Evolutionary conservation across 192 early-diverging fungal species (phyloP).

Genomic region (Coemansia sp.): DNA sequence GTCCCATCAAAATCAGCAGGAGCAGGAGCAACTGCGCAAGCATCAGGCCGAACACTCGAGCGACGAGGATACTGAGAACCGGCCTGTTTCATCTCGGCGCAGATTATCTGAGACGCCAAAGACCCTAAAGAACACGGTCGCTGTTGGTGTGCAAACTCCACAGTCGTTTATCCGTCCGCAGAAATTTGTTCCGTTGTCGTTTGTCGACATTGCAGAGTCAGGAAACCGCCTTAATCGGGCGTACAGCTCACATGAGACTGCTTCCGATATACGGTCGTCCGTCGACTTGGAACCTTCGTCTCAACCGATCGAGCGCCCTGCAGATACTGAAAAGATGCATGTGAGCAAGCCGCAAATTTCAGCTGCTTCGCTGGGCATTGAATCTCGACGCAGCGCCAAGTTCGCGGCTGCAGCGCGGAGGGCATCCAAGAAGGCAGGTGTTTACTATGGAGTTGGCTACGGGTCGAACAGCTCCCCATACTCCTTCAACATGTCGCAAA

Average conservation of each 20-base stretch:
- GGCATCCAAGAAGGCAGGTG: constrained; percentile 8
- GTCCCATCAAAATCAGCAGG: neutral
- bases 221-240: constrained; percentile 13
- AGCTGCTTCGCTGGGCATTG: constrained; percentile 32
- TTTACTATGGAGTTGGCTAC: constrained; percentile 48
- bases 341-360: constrained; percentile 24
- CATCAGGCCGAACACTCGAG: neutral
- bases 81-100: neutral
- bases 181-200: constrained; percentile 31
- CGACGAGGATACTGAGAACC: constrained; percentile 3
- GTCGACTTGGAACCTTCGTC: neutral
- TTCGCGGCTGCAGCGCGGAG: constrained; percentile 6
- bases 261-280: constrained; percentile 8
- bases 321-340: neutral
- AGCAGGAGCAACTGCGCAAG: neutral
- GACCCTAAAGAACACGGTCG: neutral
- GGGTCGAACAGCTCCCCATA: constrained; percentile 38
- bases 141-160: neutral
- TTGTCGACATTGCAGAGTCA: constrained; percentile 30
- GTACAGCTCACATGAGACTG: constrained; percentile 4
- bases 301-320: neutral
- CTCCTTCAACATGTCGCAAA: constrained; percentile 9
- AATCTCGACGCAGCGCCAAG: constrained; percentile 23
- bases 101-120: neutral
- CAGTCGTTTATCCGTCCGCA: neutral